A percentile compares a stretch with the other conserved stretches of the same genome.
Evolutionary conservation across 2,329 filamentous ascomycete species (phyloP).

Genomic region (Phoma sp.): DNA sequence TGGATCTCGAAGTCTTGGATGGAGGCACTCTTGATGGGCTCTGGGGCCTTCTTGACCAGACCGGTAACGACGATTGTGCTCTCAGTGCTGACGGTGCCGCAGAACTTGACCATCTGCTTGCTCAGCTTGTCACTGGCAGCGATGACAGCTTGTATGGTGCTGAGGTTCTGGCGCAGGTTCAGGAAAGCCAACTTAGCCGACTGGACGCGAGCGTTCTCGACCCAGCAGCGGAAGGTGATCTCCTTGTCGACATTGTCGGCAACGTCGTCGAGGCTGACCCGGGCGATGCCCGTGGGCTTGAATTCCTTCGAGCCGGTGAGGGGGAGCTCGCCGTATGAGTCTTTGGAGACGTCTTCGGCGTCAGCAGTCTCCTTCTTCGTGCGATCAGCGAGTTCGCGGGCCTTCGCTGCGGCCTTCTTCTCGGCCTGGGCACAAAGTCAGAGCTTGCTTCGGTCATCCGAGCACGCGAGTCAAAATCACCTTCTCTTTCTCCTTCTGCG

Average conservation of each 20-base stretch:
- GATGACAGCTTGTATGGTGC: slow-evolving; percentile 83
- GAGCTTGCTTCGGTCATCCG: not conserved
- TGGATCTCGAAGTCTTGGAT: slow-evolving; percentile 86
- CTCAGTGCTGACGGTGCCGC: slow-evolving; percentile 75
- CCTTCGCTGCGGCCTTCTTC: slow-evolving; percentile 50
- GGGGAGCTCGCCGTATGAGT: slow-evolving; percentile 78
- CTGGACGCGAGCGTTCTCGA: slow-evolving; percentile 88
- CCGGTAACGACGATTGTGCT: slow-evolving; percentile 84
- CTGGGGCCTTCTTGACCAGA: slow-evolving; percentile 78
- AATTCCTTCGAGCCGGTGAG: slow-evolving; percentile 61
- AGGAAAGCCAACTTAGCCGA: slow-evolving; percentile 91
- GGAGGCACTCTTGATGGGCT: slow-evolving; percentile 86
- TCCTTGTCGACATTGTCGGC: slow-evolving; percentile 48
- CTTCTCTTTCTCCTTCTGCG: slow-evolving; percentile 52
- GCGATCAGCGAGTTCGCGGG: slow-evolving; percentile 59
- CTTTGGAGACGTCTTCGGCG: slow-evolving; percentile 70
- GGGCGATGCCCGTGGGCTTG: slow-evolving; percentile 60
- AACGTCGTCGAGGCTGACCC: slow-evolving; percentile 62
- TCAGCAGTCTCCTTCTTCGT: slow-evolving; percentile 67
- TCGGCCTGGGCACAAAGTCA: slow-evolving; percentile 38
- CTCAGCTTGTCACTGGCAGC: slow-evolving; percentile 66
- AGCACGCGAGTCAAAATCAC: slow-evolving; percentile 20
- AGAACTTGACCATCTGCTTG: slow-evolving; percentile 96
- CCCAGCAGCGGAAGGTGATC: slow-evolving; percentile 77
- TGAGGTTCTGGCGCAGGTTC: slow-evolving; percentile 77